Evolutionary conservation across 2,329 filamentous ascomycete genomes (phyloP), one percentile per base, ranked within the genome.

Genomic region (Pochonia chlamydosporia): DNA sequence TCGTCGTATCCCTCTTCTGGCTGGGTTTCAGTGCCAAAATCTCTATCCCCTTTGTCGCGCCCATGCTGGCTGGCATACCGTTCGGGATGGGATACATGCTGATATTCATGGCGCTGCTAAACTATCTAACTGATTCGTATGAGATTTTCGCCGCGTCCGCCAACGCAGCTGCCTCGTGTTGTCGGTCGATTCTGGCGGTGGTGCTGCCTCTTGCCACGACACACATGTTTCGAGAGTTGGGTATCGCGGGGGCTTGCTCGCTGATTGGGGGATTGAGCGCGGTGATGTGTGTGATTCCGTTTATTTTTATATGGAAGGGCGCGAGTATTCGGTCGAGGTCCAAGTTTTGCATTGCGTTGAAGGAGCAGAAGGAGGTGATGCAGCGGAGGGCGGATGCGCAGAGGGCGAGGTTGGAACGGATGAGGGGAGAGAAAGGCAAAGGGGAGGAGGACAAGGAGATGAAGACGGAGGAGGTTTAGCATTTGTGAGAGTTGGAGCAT

Each of bases 131-230:
- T 25, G 82, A 85, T 54, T 80, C 82, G 18, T 86, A 86, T 61
- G 76, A 81, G 52, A 74, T 81, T 36, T 85, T 78, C 55, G 79
- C 81, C 40, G 82, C 84, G 60, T 82, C 84, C 16, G 91, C 87
- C 60, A 97, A 78, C 41, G 92, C 93, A 59, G 85, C 73, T 44
- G 95, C 70, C 69, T 97, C 93, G 47, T 96, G 68, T 69, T 96
- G 87, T 1, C 91, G 93, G 47, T 93, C 93, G 86, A 89, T 97
- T 64, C 93, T 92, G 2, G 89, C 90, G 36, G 91, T 96, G 1
- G 66, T 83, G 2, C 68, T 85, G 39, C 81, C 82, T 3, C 67
- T 85, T 23, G 75, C 75, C 4, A 74, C 75, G 4, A 62, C 66
- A 1, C 69, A 65, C 49, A 76, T 79, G 71, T 79, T 79, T 48